phyloP scores from a whole-genome alignment of 257 asterid species.

The Primulina eburnea region DNA sequence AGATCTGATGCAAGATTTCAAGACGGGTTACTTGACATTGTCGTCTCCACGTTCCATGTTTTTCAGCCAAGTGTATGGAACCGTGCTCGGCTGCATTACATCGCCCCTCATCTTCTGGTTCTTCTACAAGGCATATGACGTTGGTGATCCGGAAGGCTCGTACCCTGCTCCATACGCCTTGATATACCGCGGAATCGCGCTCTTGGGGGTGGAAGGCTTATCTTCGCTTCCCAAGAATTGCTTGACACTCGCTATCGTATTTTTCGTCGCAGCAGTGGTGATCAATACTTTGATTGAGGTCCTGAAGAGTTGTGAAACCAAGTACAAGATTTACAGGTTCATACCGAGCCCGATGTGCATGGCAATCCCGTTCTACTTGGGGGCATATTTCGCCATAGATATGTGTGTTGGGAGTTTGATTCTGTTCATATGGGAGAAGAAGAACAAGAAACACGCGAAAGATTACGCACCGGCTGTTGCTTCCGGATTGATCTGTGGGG shows the following conservation, averaged over 20 bases:
- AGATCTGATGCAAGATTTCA: constrained; percentile 62
- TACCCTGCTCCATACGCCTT: constrained; percentile 36
- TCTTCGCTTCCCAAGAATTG: constrained; percentile 37
- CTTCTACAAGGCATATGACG: constrained; percentile 31
- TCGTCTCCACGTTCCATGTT: constrained; percentile 77
- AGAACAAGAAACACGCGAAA: constrained; percentile 27
- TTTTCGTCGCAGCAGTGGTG: constrained; percentile 42
- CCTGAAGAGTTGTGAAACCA: constrained; percentile 28
- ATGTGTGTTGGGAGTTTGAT: constrained; percentile 63
- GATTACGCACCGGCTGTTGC: constrained; percentile 42
- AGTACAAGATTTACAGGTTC: constrained; percentile 32
- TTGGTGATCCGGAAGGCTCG: constrained; percentile 22
- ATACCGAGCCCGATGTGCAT: constrained; percentile 53
- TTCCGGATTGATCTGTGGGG: constrained; percentile 50
- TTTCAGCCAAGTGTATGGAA: constrained; percentile 65
- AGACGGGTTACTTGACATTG: constrained; percentile 61
- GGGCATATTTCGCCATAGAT: constrained; percentile 49
- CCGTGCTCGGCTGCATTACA: constrained; percentile 35
- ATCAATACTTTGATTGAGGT: constrained; percentile 28
- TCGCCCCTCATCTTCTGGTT: constrained; percentile 60
- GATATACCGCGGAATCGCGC: constrained; percentile 30
- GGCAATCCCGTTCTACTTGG: constrained; percentile 52
- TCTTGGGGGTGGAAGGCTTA: constrained; percentile 38
- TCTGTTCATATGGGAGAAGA: constrained; percentile 25
- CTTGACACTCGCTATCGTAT: constrained; percentile 28